Conservation (phyloP, 1,284 basidiomycete genomes). For the Macrocybe sp. region DNA sequence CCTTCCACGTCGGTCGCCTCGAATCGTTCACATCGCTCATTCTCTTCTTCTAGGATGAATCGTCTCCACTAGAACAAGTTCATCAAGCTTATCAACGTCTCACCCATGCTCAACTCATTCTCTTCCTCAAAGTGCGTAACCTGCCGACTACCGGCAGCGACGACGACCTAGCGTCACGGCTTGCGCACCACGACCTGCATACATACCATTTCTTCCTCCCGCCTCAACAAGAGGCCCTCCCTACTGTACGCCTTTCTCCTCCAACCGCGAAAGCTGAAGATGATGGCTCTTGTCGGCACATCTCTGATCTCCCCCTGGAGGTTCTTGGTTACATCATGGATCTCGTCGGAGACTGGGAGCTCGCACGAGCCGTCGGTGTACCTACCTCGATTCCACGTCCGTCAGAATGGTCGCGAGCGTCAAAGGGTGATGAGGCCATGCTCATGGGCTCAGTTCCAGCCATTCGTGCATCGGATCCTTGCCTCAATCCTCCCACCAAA, state of each 20-base stretch:
- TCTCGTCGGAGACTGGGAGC: constrained; percentile 75
- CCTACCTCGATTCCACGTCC: constrained; percentile 65
- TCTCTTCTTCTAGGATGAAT: constrained; percentile 24
- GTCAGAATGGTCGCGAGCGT: constrained; percentile 65
- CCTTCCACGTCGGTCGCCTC: not conserved
- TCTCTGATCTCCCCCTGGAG: constrained; percentile 66
- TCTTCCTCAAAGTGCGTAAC: constrained; percentile 68
- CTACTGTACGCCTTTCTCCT: constrained; percentile 21
- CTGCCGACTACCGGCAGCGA: constrained; percentile 58
- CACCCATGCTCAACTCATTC: constrained; percentile 57
- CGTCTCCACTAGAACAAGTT: constrained; percentile 41
- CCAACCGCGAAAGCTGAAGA: constrained; percentile 19
- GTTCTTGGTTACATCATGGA: constrained; percentile 74
- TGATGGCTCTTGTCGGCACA: constrained; percentile 22
- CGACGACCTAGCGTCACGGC: constrained; percentile 57
- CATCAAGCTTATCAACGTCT: constrained; percentile 66
- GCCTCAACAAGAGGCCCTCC: constrained; percentile 10
- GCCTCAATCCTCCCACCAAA: constrained; percentile 53
- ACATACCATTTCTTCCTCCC: constrained; percentile 49
- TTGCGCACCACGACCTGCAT: constrained; percentile 68
- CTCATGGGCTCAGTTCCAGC: constrained; percentile 55
- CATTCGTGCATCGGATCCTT: constrained; percentile 53
- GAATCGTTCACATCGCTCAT: constrained; percentile 2
- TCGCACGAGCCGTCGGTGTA: constrained; percentile 68
- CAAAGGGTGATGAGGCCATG: constrained; percentile 61